A percentile compares a stretch with the other conserved stretches of the same genome.
These are phyloP conservation scores for Colletotrichum echinochloae DNA, from an alignment of 2,329 filamentous ascomycete genomes.

Conservation along the genomic window DNA sequence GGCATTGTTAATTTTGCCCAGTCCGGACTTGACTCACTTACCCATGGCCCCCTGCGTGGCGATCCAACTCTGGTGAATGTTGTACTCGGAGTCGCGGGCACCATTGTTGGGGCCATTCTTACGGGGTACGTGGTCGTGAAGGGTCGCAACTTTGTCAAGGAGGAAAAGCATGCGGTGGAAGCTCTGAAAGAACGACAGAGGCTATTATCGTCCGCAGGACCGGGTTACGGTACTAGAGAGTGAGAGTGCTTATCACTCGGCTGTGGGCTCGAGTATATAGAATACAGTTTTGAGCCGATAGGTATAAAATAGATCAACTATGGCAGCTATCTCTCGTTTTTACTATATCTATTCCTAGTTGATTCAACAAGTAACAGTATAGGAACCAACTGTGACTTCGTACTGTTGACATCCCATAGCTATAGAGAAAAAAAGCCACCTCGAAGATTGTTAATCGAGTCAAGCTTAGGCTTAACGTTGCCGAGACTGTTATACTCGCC, in stretches of 20 bases:
- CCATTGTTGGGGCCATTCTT: constrained; percentile 65
- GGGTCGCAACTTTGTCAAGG: constrained; percentile 33
- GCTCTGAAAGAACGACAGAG: constrained; percentile 28
- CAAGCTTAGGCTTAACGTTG: background rate
- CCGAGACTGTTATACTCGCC: background rate
- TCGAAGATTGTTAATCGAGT: background rate
- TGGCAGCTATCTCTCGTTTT: background rate
- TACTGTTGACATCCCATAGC: background rate
- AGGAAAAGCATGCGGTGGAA: constrained; percentile 29
- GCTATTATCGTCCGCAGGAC: constrained; percentile 16
- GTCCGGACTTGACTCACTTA: constrained; percentile 75
- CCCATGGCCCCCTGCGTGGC: constrained; percentile 69
- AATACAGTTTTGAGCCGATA: no score
- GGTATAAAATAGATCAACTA: background rate
- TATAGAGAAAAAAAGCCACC: background rate
- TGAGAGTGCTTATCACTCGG: background rate
- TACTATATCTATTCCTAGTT: background rate
- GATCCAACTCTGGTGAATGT: constrained; percentile 75
- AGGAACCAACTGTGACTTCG: background rate
- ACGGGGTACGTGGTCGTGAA: constrained; percentile 64
- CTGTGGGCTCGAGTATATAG: no score
- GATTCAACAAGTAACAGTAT: background rate
- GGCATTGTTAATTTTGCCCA: constrained; percentile 79
- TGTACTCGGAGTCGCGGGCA: constrained; percentile 64
- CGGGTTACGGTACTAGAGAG: constrained; percentile 18